Evolutionary conservation across 2,329 filamentous ascomycete species (phyloP), one percentile per base, ranked within the genome.

Genomic region (Cadophora sp.): DNA sequence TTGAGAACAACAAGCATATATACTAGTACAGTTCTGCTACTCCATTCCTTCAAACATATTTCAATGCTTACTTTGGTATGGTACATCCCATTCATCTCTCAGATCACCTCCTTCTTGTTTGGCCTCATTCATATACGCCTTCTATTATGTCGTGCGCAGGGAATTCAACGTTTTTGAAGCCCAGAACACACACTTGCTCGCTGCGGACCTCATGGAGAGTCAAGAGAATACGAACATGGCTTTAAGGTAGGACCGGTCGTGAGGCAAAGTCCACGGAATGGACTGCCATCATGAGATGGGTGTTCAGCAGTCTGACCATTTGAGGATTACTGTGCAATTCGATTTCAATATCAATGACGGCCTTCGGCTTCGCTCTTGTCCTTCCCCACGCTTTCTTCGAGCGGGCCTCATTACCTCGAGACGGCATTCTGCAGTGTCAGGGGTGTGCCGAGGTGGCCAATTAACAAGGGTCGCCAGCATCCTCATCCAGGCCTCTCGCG

Each of bases 361-460:
- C 12, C 12, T 19, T 43, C 40, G 40, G 40, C 40, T 43, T 43
- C 40, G 19, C 16, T 43, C 43, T 9, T 48, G 43, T 48, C 43
- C 22, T 59, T 59, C 34, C 55, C 55, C 55, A 59, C 29, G 55
- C 51, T 55, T 19, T 55, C 14, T n/a, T 31, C 24, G 16, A 31
- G 22, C 55, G n/a, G 55, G 31, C 43, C 43, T 48, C 55, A 59
- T 48, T 31, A 59, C n/a, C 34, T 43, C 19, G 40, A 14, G 40
- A n/a, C 34, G 24, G 37, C 58, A 61, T 19, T 43, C 40, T 43
- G 40, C 22, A 19, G 19, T 22, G 19, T 22, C 58, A 61, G 37
- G 58, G 58, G 16, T 61, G 14, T 61, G 58, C 24, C 58, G 58
- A 61, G 58, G 24, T 59, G 58, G 9, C 58, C 58, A 61, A 46